Evolutionary conservation across 2,329 filamentous ascomycete genomes (phyloP).

Genomic region (Botrytis galanthina): DNA sequence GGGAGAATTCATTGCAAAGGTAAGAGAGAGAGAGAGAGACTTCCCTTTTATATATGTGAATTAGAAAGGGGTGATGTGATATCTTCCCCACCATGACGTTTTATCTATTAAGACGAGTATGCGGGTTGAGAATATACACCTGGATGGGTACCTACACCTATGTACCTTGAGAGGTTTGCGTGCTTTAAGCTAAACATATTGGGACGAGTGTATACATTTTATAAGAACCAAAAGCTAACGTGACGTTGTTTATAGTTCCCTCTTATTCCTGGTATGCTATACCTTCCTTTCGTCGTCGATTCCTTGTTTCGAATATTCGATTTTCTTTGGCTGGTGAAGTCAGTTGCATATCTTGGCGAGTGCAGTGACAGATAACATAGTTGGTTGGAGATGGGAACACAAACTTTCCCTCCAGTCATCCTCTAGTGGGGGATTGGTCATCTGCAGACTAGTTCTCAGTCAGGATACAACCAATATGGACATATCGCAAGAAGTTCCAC

Average conservation of each 20-base stretch:
- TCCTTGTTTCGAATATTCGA: not conserved
- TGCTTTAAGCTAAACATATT: slow-evolving; percentile 16
- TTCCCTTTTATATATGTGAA: slow-evolving; percentile 26
- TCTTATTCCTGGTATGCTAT: slow-evolving; percentile 52
- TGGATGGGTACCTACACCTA: slow-evolving; percentile 29
- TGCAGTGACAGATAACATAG: not conserved
- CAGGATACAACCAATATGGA: not conserved
- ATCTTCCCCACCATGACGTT: slow-evolving; percentile 24
- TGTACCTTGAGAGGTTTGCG: not conserved
- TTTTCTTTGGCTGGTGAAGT: not conserved
- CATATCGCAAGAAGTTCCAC: not conserved
- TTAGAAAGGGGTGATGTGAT: not conserved
- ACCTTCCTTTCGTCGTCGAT: not conserved
- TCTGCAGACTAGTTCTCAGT: not conserved
- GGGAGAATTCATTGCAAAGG: slow-evolving; percentile 62
- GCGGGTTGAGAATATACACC: slow-evolving; percentile 21
- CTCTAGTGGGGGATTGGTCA: not conserved
- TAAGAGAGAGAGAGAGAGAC: slow-evolving; percentile 33
- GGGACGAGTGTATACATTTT: not conserved
- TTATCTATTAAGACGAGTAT: not conserved
- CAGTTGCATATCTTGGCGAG: not conserved
- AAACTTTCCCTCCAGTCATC: not conserved
- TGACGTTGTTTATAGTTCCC: slow-evolving; percentile 50
- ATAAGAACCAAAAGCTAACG: slow-evolving; percentile 24
- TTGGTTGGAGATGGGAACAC: not conserved